Evolutionary conservation across 768 basidiomycete species (phyloP), one percentile per base, ranked within the genome.

Genomic region (Termitomyces sp.): DNA sequence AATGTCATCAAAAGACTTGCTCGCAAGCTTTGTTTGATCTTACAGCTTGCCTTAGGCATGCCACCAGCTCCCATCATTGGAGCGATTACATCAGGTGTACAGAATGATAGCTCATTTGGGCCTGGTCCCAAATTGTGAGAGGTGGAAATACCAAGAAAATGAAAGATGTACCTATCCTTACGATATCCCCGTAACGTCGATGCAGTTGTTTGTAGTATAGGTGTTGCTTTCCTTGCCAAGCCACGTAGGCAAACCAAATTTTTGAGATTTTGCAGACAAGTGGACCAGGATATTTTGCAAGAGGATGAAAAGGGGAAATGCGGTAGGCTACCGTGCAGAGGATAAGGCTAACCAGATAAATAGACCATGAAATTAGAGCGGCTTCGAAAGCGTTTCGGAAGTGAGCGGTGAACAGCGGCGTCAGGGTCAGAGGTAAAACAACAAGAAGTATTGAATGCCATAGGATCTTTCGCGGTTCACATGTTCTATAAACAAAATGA

Each of bases 141-240:
- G 20, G 13, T 49, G 15, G 2, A 20, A 8, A 13, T 20, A 2
- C 15, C n/a, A 5, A 51, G 10, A 34, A 12, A 29, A 36, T 36
- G 33, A 18, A 34, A 5, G n/a, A 24, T 5, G 15, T 22, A 24
- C 49, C 33, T 24, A 24, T 36, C 33, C 49, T 36, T 22, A 51
- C 49, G 16, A 51, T 18, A 20, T 78, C 73, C 0, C 84, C 85
- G 54, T 84, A 84, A 37, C 67, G 68, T 18, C 73, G 70, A 61
- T 85, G 84, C 31, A 85, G 60, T 9, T 64, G 55, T 41, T 76
- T 67, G 51, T 76, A 73, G 57, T 75, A 77, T 2, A 71, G 51
- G 58, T 85, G 79, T 20, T 76, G 72, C 56, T 74, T 73, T 1
- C 81, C 80, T 20, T 48, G 57, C 20, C 55, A 65, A 1, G 70